phyloP scores from a whole-genome alignment of 371 early-diverging fungal species.

The Mucor racemosus region DNA sequence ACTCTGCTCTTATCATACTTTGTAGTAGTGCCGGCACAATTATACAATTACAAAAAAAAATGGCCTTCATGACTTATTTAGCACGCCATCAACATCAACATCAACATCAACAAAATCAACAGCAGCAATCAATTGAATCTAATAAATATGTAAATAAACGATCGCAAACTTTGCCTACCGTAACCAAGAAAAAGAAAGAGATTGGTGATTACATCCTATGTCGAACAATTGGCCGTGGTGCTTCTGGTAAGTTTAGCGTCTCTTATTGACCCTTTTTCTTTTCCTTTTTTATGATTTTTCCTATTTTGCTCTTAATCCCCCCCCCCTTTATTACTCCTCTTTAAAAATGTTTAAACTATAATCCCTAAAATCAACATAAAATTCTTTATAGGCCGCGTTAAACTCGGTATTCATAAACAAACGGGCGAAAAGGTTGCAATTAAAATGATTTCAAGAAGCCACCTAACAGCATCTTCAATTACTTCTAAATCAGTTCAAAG shows the following conservation, averaged over 20 bases:
- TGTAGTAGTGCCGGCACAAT: constrained; percentile 3
- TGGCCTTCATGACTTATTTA: constrained; percentile 27
- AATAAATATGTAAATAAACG: constrained; percentile 19
- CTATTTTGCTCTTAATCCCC: constrained; percentile 7
- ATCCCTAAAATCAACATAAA: not conserved
- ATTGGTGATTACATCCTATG: constrained; percentile 78
- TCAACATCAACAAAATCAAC: not conserved
- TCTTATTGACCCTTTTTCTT: not conserved
- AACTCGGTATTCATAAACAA: constrained; percentile 74
- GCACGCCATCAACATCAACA: constrained; percentile 16
- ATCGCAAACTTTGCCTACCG: constrained; percentile 19
- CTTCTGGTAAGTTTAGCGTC: constrained; percentile 62
- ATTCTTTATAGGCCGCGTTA: constrained; percentile 68
- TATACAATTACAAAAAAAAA: constrained; percentile 12
- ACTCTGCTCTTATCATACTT: constrained; percentile 5
- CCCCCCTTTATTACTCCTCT: not conserved
- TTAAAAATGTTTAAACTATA: not conserved
- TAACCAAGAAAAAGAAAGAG: constrained; percentile 22
- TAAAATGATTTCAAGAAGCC: constrained; percentile 82
- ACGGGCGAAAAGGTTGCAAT: constrained; percentile 83
- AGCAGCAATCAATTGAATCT: not conserved
- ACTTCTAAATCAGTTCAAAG: constrained; percentile 82
- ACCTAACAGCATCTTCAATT: constrained; percentile 52
- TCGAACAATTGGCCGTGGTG: constrained; percentile 82
- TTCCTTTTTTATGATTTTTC: constrained; percentile 5